Conservation (phyloP, 1,284 basidiomycete species). For the Austroboletus niveus region DNA sequence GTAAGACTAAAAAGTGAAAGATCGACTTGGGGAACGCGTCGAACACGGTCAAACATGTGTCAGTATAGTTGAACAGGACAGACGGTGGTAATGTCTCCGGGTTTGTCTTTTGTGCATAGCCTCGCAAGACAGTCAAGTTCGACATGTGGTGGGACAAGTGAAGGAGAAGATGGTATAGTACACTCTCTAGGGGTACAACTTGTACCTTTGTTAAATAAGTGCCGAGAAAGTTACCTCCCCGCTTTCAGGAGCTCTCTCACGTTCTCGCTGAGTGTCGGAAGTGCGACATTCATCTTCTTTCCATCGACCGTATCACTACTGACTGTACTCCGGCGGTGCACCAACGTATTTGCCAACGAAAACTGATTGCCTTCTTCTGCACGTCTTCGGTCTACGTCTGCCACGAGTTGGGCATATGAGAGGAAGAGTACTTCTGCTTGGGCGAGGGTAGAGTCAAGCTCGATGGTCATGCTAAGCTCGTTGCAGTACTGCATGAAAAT, state of each 20-base stretch:
- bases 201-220: not conserved
- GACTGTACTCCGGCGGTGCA: constrained; percentile 23
- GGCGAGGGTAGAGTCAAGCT: constrained; percentile 85
- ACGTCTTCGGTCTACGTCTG: constrained; percentile 79
- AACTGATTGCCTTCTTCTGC: constrained; percentile 44
- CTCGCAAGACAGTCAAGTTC: constrained; percentile 54
- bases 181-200: constrained; percentile 9
- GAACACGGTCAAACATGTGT: constrained; percentile 70
- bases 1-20: constrained; percentile 82
- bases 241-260: constrained; percentile 52
- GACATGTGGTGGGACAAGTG: constrained; percentile 35
- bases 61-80: constrained; percentile 60
- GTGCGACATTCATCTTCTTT: constrained; percentile 32
- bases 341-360: constrained; percentile 25
- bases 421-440: constrained; percentile 94
- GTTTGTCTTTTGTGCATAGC: constrained; percentile 54
- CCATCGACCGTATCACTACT: constrained; percentile 1
- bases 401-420: constrained; percentile 80
- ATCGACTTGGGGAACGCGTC: constrained; percentile 86
- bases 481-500: constrained; percentile 73
- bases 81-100: constrained; percentile 57
- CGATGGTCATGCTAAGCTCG: constrained; percentile 91
- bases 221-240: constrained; percentile 30
- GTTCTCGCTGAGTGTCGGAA: constrained; percentile 51
- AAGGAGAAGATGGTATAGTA: constrained; percentile 17